A percentile compares a stretch with the other conserved stretches of the same genome.
Conservation (phyloP, 139 green algal genomes). For the Micractinium sp. region DNA sequence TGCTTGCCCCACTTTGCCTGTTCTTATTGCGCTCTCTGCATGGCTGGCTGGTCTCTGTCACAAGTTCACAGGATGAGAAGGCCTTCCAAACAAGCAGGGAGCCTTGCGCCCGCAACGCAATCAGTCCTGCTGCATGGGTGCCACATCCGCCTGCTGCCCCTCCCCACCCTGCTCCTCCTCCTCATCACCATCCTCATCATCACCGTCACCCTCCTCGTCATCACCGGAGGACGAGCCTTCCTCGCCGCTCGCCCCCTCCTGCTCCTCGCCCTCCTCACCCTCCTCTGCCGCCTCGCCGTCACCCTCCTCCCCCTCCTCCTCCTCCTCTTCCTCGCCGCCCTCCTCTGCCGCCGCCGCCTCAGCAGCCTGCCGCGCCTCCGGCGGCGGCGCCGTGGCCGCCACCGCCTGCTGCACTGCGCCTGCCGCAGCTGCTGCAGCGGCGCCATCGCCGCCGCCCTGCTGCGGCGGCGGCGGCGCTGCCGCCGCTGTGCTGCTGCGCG, state of each 20-base stretch:
- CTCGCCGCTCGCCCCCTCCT: background rate
- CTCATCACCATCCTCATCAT: too few relatives aligned
- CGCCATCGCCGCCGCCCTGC: background rate
- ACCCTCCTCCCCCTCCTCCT: background rate
- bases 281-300: background rate
- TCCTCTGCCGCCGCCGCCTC: background rate
- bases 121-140: conserved; percentile 4
- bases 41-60: background rate
- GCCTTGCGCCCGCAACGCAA: too few relatives aligned
- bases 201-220: too few relatives aligned
- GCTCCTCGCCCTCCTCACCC: background rate
- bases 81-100: background rate
- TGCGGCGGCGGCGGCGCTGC: too few relatives aligned
- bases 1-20: too few relatives aligned
- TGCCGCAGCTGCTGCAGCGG: conserved; percentile 1
- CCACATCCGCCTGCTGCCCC: background rate
- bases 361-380: background rate
- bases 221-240: background rate
- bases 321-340: background rate
- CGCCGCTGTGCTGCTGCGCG: background rate
- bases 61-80: too few relatives aligned
- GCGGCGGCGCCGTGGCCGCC: conserved; percentile 10
- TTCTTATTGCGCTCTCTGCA: too few relatives aligned
- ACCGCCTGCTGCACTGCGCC: conserved; percentile 16
- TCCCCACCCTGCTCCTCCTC: background rate